Base-by-base conservation (phyloP, 2,329 filamentous ascomycete species). In the Hypomyces rosellus region DNA sequence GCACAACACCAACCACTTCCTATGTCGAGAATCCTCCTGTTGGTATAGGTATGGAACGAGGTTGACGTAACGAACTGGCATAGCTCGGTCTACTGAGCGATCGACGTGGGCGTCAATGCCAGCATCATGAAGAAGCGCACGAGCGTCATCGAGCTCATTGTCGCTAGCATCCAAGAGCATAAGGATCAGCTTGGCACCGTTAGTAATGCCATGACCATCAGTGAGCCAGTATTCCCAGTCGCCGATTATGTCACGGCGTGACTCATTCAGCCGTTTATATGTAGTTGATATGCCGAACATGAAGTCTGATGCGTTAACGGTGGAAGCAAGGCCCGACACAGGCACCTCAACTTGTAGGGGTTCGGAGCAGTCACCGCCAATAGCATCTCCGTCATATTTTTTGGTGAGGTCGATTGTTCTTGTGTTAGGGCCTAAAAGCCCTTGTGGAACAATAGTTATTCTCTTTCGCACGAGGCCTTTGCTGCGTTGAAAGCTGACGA, bases 141-240 rank as follows among this genome's bases (percentile, higher is more conserved):
- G 69, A 2, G 76, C 74, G 39, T 77, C 70, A 34, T 73, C 64
- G 8, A 81, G 71, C 61, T 81, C 70, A 30, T 72, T 68, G 42
- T 76, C 70, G 6, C 67, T 73, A 9, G 78, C 78, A 54, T 78
- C 76, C 13, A 80, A 61, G 2, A 82, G 70, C 58, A 79, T 69
- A 5, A 81, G 66, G 11, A 82, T 62, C 49, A 82, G 66, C 61
- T 80, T 80, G 41, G 72, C 78, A 15, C 78, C 78, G 55, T 82
- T 82, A 33, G 77, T 77, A 47, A 70, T 66, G 40, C 78, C 77
- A 43, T 71, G 70, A 51, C 75, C 73, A 59, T 82, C 75, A 3
- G 78, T 81, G 53, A 82, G 68, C 78, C 78, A 82, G 63, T 76
- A 80, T 5, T 74, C 71, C 78, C 78, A 82, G 60, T 82, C 78